Evolutionary conservation across 2,329 filamentous ascomycete genomes (phyloP).

Genomic region (Hyphodiscus sp.): DNA sequence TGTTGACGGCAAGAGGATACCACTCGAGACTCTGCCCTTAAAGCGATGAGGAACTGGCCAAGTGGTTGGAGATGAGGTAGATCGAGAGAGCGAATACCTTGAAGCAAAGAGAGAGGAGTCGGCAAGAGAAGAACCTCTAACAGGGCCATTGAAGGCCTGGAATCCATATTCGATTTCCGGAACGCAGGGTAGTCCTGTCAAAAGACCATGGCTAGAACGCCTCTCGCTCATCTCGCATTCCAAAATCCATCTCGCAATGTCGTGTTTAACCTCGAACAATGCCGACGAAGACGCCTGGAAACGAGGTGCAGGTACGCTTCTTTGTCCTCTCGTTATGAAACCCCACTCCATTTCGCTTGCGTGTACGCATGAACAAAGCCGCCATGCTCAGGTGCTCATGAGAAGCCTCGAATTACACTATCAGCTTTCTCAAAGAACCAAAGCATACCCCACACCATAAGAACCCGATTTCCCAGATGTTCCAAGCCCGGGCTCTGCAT

Average conservation of each 20-base stretch:
- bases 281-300: neutral
- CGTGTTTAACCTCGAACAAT: neutral
- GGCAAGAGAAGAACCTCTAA: conserved; percentile 28
- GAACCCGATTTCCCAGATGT: too few relatives aligned
- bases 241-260: neutral
- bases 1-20: conserved; percentile 43
- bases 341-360: neutral
- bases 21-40: conserved; percentile 41
- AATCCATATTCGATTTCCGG: neutral
- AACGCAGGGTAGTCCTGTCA: neutral
- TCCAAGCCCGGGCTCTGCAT: too few relatives aligned
- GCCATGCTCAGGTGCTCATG: too few relatives aligned
- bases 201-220: neutral
- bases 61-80: conserved; percentile 48
- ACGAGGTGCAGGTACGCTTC: neutral
- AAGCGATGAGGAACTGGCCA: conserved; percentile 41
- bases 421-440: too few relatives aligned
- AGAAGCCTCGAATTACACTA: too few relatives aligned
- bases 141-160: neutral
- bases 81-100: conserved; percentile 45
- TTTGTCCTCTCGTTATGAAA: neutral
- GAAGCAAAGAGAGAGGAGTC: conserved; percentile 39
- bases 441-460: too few relatives aligned
- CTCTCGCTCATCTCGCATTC: neutral
- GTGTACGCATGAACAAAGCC: neutral